Evolutionary conservation across 176 grass and related monocot genomes (phyloP), one percentile per base, ranked within the genome.

Genomic region (Secale cereale): DNA sequence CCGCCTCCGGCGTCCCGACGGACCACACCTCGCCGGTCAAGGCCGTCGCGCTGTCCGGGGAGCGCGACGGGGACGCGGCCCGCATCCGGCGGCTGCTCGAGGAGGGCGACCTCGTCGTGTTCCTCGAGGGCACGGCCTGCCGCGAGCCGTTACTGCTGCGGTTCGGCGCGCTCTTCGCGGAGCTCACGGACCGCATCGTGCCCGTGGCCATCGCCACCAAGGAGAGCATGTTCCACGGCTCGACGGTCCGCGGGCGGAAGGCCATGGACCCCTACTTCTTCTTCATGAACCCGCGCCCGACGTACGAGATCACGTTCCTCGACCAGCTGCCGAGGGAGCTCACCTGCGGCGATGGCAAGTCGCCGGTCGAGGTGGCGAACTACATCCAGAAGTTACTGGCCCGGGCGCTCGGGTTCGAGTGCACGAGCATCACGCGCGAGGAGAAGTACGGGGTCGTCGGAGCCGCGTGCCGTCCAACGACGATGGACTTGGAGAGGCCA

Each of bases 221-320:
- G 79, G 87, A 92, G 32, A 79, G 66, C 80, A 90, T 90, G 85
- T 97, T 97, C 76, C 91, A 94, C 46, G 91, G 83, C 25, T 88
- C 94, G 6, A 80, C 83, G 5, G 81, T 48, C 28, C 80, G 85
- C 26, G 89, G 91, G 52, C 35, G 56, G 23, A 79, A 82, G 54
- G 8, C n/a, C 40, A 80, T 89, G 82, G 92, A 97, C 46, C 86
- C 92, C 2, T 92, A 87, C 85, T 92, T 94, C 65, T 90, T 94
- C 71, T 94, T 97, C 86, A 94, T 97, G 90, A 97, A 97, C 45
- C 94, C 90, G 3, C 68, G 85, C 29, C 94, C 89, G 11, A n/a
- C 78, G 31, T 94, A 92, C 48, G 83, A 81, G 88, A 72, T 97
- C 68, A 94, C 94, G 23, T 97, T 97, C 83, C 77, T 97, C 17